Base-by-base conservation (phyloP, 129 eudicot genomes). In the Tagetes erecta region DNA sequence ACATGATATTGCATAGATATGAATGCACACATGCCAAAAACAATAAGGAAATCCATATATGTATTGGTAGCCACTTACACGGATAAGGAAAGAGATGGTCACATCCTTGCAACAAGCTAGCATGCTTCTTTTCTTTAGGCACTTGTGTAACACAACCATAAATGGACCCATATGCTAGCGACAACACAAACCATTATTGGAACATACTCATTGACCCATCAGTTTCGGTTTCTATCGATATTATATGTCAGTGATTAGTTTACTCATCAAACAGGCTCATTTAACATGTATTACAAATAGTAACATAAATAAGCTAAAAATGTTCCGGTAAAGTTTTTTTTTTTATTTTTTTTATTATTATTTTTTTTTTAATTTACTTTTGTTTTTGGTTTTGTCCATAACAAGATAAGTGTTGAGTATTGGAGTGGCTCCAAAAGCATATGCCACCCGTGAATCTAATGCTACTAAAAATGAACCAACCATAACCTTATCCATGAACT, bases 121-220 rank as follows among this genome's bases (percentile, higher is more conserved):
- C 81, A 57, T 68, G 69, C 62, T 52, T 67, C 56, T 14, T 50
- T 41, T 31, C 55, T 40, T 62, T 33, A 55, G 66, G n/a, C 65
- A 46, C 41, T 57, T 68, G 70, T 77, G 76, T 45, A 52, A 67
- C 74, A 36, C 13, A 37, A 37, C 66, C 42, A 46, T 59, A 45
- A 77, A 37, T 70, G 71, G 76, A 77, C 76, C 81, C 76, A n/a
- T 8, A 52, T 36, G 76, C 45, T 78, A 78, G 67, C 57, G 64
- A 71, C 77, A 71, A 67, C 66, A 78, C 72, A 76, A 41, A 38
- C 49, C 38, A 1, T 33, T 59, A 76, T 77, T 41, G 13, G 12
- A 46, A 56, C 75, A 62, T 67, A 64, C 63, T 41, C 64, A 11
- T 13, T 38, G 67, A 56, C 35, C 68, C 56, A 38, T 75, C 72